A percentile compares a stretch with the other conserved stretches of the same genome.
Evolutionary conservation across 805 yeast species (phyloP).

Genomic region (Saturnispora zaruensis): DNA sequence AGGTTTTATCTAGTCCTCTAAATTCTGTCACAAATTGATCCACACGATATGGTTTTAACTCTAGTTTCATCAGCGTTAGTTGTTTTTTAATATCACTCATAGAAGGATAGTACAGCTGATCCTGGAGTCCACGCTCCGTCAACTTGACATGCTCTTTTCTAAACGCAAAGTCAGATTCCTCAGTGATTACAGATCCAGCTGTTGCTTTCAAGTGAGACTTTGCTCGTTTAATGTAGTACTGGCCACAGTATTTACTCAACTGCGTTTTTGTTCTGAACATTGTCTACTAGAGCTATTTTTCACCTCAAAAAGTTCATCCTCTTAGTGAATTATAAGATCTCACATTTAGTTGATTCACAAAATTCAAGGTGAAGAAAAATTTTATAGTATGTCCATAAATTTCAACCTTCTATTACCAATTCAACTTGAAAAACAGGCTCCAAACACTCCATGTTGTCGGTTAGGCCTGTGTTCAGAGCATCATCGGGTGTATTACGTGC

Average conservation of each 20-base stretch:
- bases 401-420: neutral
- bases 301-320: neutral
- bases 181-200: conserved; percentile 12
- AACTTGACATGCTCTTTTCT: conserved; percentile 19
- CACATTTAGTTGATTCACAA: neutral
- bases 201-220: neutral
- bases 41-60: conserved; percentile 25
- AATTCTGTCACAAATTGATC: conserved; percentile 33
- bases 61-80: neutral
- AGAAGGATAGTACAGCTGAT: conserved; percentile 22
- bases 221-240: neutral
- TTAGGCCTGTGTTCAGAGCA: neutral
- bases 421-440: neutral
- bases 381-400: neutral
- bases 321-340: neutral
- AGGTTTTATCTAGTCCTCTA: conserved; percentile 11
- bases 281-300: neutral
- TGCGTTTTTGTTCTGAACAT: neutral
- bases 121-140: conserved; percentile 16
- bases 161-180: conserved; percentile 29
- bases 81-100: conserved; percentile 9
- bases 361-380: neutral
- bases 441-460: neutral
- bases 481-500: neutral
- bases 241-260: neutral